Conservation (phyloP, 106 monocot species). For the Platanthera guangdongensis region DNA sequence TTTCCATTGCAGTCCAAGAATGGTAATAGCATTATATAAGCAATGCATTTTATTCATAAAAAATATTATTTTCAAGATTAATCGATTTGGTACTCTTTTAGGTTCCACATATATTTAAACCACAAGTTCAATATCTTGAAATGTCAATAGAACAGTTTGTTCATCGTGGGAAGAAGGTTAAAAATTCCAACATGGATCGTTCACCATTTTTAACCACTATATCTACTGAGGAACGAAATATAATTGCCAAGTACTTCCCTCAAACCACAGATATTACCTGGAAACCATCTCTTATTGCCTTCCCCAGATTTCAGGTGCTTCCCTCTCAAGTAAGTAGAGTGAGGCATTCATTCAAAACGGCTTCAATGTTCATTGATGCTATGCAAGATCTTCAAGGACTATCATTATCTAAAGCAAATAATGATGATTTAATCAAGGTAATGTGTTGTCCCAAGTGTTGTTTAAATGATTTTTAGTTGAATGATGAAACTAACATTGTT, state of each 20-base stretch:
- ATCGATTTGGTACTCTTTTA: slow-evolving; percentile 16
- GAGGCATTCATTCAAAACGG: slow-evolving; percentile 69
- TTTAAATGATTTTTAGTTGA: neutral
- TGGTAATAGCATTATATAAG: slow-evolving; percentile 38
- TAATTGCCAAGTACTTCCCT: slow-evolving; percentile 63
- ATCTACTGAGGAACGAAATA: slow-evolving; percentile 39
- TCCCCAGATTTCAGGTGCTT: slow-evolving; percentile 74
- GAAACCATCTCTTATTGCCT: slow-evolving; percentile 91
- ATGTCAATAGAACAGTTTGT: slow-evolving; percentile 72
- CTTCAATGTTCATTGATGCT: slow-evolving; percentile 61
- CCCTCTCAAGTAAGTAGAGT: slow-evolving; percentile 60
- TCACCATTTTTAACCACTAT: slow-evolving; percentile 36
- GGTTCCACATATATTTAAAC: slow-evolving; percentile 92
- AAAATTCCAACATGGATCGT: slow-evolving; percentile 13
- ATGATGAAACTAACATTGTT: slow-evolving; percentile 7
- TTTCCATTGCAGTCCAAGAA: slow-evolving; percentile 93
- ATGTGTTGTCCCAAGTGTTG: neutral
- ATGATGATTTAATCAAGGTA: slow-evolving; percentile 24
- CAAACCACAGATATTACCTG: slow-evolving; percentile 23
- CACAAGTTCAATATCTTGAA: slow-evolving; percentile 67
- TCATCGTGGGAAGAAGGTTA: slow-evolving; percentile 45
- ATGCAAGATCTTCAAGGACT: slow-evolving; percentile 64
- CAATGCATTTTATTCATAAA: neutral
- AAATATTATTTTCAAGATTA: neutral
- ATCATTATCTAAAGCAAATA: slow-evolving; percentile 25